These are phyloP conservation scores for Phytophthora tubulina DNA, from an alignment of 352 stramenopile genomes.

Conservation along the genomic window DNA sequence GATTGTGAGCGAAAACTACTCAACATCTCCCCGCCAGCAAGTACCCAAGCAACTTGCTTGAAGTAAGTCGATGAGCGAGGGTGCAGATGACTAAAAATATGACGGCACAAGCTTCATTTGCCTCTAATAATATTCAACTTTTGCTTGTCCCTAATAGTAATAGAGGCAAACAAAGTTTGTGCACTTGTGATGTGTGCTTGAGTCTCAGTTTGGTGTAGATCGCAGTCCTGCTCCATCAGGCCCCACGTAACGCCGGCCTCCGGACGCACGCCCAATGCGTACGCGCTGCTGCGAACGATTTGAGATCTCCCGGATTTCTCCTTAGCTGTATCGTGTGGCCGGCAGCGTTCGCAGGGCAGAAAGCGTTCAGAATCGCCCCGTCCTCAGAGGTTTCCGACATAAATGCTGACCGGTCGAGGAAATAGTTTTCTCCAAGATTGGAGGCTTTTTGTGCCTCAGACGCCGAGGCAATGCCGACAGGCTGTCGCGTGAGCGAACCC, in stretches of 20 bases:
- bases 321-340: background rate
- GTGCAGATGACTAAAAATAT: too few relatives aligned
- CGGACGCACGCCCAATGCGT: background rate
- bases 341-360: background rate
- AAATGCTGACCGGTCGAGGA: background rate
- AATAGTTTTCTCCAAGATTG: constrained; percentile 22
- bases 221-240: constrained; percentile 7
- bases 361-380: constrained; percentile 1
- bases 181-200: constrained; percentile 13
- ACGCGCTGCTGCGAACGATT: background rate
- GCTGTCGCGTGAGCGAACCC: background rate
- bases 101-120: too few relatives aligned
- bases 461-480: background rate
- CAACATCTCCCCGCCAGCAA: too few relatives aligned
- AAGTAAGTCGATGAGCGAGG: too few relatives aligned
- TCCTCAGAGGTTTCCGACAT: background rate
- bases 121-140: too few relatives aligned
- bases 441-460: background rate
- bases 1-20: too few relatives aligned
- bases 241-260: constrained; percentile 14
- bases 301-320: background rate
- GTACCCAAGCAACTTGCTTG: too few relatives aligned
- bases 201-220: constrained; percentile 26
- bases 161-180: background rate
- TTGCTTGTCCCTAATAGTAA: too few relatives aligned